Conservation (phyloP, 164 flowering plant genomes). For the Magnolia officinalis region DNA sequence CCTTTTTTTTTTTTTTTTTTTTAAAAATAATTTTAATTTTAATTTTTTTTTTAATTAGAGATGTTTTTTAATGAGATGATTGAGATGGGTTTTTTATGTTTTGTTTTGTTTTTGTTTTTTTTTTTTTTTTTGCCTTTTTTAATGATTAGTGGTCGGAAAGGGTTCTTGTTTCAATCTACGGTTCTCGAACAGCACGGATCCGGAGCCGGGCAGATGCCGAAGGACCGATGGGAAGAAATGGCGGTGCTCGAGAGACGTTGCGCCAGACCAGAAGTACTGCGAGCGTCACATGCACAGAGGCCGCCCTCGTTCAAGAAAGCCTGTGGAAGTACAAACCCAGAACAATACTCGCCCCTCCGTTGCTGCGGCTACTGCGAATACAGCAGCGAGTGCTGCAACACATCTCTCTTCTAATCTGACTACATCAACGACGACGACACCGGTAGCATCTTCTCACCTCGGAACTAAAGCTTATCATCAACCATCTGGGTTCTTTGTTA, state of each 20-base stretch:
- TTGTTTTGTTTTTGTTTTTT: no score
- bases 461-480: conserved; percentile 11
- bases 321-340: conserved; percentile 60
- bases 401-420: conserved; percentile 4
- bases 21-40: no score
- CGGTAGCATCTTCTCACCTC: conserved; percentile 1
- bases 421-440: background rate
- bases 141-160: conserved; percentile 14
- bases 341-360: conserved; percentile 3
- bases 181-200: conserved; percentile 37
- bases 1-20: background rate
- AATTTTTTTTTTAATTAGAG: no score
- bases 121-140: background rate
- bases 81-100: background rate
- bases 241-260: conserved; percentile 82
- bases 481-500: conserved; percentile 13
- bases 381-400: conserved; percentile 11
- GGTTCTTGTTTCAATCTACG: conserved; percentile 24
- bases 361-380: background rate
- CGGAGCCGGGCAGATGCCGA: conserved; percentile 76
- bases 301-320: conserved; percentile 97
- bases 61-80: background rate
- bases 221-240: conserved; percentile 91
- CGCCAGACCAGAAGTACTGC: conserved; percentile 76
- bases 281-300: conserved; percentile 77